Evolutionary conservation across 306 rosid genomes (phyloP), one percentile per base, ranked within the genome.

Genomic region (Medicago arabica): DNA sequence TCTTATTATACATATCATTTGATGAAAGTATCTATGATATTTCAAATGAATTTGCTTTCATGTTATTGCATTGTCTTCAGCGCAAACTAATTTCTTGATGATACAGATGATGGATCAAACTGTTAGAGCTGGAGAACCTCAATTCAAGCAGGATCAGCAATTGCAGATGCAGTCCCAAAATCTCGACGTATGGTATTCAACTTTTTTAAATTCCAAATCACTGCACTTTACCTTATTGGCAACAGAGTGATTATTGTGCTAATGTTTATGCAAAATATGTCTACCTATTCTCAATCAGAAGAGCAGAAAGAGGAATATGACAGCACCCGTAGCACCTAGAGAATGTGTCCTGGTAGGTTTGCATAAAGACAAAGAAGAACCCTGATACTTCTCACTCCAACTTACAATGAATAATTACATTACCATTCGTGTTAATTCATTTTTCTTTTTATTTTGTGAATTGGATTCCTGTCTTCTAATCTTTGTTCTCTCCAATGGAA

Each of bases 311-410:
- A 83, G 81, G 78, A 78, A 67, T 77, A 31, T 49, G 53, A 40
- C 75, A 47, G 55, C 40, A 25, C 71, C 18, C 65, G 11, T 46
- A 67, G 75, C 54, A 78, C 46, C 74, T 11, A 63, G 44, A 67
- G 81, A 75, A 75, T 59, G 34, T 53, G 63, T 69, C 8, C 31
- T 12, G 85, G 90, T 88, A 86, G 59, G 76, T 72, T 82, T 14
- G 67, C 69, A 49, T 63, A 57, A 43, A 51, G 38, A 34, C 38
- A 34, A 31, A 31, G 38, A 34, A 34, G 38, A 49, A 38, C 18
- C 23, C 25, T 6, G 69, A 31, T 67, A 41, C 57, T 19, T 74
- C 61, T 62, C 67, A 54, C 14, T 74, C 67, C 59, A 62, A 55
- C 59, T 3, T 13, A 14, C 39, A 67, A 53, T 39, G 28, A 78